Base-by-base conservation (phyloP, 768 basidiomycete genomes). In the Lactarius hengduanensis region DNA sequence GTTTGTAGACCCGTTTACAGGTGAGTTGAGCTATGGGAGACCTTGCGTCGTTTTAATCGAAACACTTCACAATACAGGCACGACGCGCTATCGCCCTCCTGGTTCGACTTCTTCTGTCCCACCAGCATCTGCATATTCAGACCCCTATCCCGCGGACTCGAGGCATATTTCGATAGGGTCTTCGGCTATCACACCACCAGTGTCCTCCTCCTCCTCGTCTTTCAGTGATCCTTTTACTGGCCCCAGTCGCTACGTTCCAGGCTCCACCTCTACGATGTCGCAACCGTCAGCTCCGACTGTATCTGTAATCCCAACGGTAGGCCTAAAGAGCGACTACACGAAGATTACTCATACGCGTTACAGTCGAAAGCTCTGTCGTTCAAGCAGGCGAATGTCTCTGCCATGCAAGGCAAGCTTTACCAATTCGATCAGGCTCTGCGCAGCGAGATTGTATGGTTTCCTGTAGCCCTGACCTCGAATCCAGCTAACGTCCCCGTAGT, bases 1-100 rank as follows among this genome's bases (percentile, higher is more conserved):
- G 57, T 93, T 83, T 73, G 84, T 88, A 26, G 96, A 98, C 74
- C 96, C 96, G 6, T 98, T 84, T 76, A 98, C 96, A 67, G 96
- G 96, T 84, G 74, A 67, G 75, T 57, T 38, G 45, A 26, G 18
- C 9, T 38, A 63, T 53, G 32, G 22, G 34, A 30, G 3, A 45
- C 20, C 30, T 45, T 20, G 26, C 11, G 26, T 20, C 30, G 16
- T 28, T 61, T 34, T 34, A 36, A 34, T 34, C 18, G 18, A 59
- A 36, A 30, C n/a, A 22, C 22, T 43, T 9, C 32, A 26, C n/a
- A 26, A 55, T 54, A 30, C 53, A 77, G 77, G 77, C 30, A 74
- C 76, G 54, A 73, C 77, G 6, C 72, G 76, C n/a, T 76, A 78
- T 63, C 77, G 74, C 53, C 68, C 76, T 15, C 58, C 77, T 28